phyloP scores from a whole-genome alignment of 257 asterid genomes.

The Primulina tabacum region DNA sequence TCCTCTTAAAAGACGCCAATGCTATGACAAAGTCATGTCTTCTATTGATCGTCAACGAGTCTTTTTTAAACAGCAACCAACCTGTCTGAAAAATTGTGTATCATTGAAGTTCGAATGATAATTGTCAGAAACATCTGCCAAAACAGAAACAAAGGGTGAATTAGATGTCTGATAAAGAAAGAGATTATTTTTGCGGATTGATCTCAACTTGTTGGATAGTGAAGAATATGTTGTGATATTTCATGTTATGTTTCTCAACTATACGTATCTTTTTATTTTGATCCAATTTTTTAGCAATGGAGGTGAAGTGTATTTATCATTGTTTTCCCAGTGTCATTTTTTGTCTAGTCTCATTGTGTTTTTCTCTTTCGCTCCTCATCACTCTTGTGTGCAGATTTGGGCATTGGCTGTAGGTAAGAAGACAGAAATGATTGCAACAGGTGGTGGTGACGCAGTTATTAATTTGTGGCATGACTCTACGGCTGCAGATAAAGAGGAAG shows the following conservation, averaged over 20 bases:
- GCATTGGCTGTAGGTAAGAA: constrained; percentile 85
- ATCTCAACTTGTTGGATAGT: neutral
- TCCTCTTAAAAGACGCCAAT: too few species aligned
- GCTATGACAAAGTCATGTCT: neutral
- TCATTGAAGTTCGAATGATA: neutral
- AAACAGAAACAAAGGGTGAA: neutral
- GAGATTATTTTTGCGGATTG: neutral
- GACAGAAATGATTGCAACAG: constrained; percentile 95
- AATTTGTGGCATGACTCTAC: constrained; percentile 98
- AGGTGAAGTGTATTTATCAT: constrained; percentile 9
- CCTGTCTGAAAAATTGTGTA: neutral
- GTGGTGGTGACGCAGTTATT: constrained; percentile 91
- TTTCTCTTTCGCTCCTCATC: constrained; percentile 20
- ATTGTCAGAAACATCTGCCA: neutral
- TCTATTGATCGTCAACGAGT: neutral
- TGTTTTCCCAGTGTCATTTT: neutral
- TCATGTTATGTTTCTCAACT: neutral
- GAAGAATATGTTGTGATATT: too few species aligned
- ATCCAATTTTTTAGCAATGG: neutral
- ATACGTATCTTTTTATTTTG: neutral
- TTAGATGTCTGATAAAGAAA: neutral
- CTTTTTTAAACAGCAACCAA: neutral
- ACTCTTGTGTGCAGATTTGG: constrained; percentile 67
- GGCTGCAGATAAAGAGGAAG: constrained; percentile 81
- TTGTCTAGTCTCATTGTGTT: constrained; percentile 1